Evolutionary conservation across 1,139 yeast species (phyloP).

Genomic region (Nematodospora anomalae): DNA sequence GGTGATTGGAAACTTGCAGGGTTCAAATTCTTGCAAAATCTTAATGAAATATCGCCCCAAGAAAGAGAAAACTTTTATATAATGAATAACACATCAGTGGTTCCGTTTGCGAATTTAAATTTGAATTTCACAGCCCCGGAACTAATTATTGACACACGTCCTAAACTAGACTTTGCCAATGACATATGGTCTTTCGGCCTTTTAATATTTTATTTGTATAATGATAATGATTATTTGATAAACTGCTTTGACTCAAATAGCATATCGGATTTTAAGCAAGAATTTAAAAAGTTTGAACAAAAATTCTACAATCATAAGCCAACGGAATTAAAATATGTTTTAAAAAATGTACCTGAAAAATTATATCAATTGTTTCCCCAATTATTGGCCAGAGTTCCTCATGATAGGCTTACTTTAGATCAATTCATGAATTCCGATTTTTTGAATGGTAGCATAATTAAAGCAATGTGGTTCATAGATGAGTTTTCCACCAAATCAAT

Average conservation of each 20-base stretch:
- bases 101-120: conserved; percentile 76
- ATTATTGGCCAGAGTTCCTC: conserved; percentile 44
- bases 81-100: conserved; percentile 68
- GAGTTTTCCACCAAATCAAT: conserved; percentile 75
- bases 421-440: conserved; percentile 53
- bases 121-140: conserved; percentile 59
- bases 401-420: conserved; percentile 48
- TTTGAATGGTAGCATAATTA: conserved; percentile 80
- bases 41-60: conserved; percentile 46
- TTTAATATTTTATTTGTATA: conserved; percentile 65
- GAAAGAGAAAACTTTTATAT: conserved; percentile 56
- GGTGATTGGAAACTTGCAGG: conserved; percentile 96
- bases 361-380: conserved; percentile 32
- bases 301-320: conserved; percentile 46
- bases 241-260: conserved; percentile 50
- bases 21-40: conserved; percentile 60
- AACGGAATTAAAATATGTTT: conserved; percentile 48
- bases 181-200: conserved; percentile 88
- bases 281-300: conserved; percentile 40
- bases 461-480: conserved; percentile 80
- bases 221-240: conserved; percentile 46
- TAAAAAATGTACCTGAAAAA: conserved; percentile 40
- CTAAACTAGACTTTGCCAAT: conserved; percentile 57
- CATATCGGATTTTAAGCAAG: conserved; percentile 48
- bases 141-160: conserved; percentile 29